Base-by-base conservation (phyloP, 2,329 filamentous ascomycete genomes). In the Aspergillus quadrilineatus region DNA sequence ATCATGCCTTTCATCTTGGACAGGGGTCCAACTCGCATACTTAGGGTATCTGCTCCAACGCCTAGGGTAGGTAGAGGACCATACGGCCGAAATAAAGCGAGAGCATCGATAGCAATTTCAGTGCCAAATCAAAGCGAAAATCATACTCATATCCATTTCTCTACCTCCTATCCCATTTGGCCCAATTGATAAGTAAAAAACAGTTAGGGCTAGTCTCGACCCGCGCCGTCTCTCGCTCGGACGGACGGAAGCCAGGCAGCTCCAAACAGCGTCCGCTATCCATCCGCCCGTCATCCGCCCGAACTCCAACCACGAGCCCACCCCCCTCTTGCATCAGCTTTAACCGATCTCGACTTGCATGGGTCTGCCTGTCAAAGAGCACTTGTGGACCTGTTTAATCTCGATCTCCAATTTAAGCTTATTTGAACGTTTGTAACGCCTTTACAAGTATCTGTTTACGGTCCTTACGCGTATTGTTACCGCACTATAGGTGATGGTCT, bases 241-340 rank as follows among this genome's bases (percentile, higher is more conserved):
- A 58, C 62, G 60, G 62, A 59, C 61, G 63, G 61, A 65, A 64
- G 61, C 50, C 37, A 41, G 45, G 30, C 30, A 5, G 29, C 43
- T 17, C 41, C 28, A 44, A 52, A 37, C n/a, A n/a, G 46, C 39
- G 2, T 17, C 22, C 39, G 28, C 34, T 39, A 26, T 43, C 46
- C 12, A 34, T 42, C 52, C 17, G 34, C 28, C 32, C 46, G 51
- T 50, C 55, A 55, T 47, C 47, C 47, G n/a, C 45, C 57, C 49
- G 51, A 49, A 30, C n/a, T 29, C 45, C 53, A 50, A 43, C 45
- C 55, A 44, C 43, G 32, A 37, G 37, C 34, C 28, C 53, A 22
- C 41, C 36, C 43, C 36, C 30, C 12, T 47, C 14, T 32, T 43
- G 36, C n/a, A 22, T 46, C 14, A 44, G 34, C 10, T n/a, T 45